A percentile compares a stretch with the other conserved stretches of the same genome.
These are phyloP conservation scores for Rhizophora apiculata DNA, from an alignment of 345 rosid genomes.

Conservation along the genomic window DNA sequence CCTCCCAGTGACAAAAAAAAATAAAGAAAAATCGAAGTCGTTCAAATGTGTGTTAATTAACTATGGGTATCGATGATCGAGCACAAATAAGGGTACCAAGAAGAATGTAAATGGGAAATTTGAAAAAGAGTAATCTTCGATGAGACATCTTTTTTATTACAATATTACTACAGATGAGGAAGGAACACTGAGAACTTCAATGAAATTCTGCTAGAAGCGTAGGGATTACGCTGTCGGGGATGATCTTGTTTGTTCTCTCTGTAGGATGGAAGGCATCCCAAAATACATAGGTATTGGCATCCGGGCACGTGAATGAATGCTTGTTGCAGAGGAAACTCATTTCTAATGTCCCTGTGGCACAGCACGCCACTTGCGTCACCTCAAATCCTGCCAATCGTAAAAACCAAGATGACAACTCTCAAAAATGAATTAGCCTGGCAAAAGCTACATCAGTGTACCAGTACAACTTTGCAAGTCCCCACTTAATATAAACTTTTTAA, in stretches of 20 bases:
- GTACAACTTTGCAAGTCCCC: no score
- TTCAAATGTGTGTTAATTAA: no score
- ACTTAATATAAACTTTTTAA: no score
- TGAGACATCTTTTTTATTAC: no score
- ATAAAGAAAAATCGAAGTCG: no score
- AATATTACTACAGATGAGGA: no score
- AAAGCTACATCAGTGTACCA: no score
- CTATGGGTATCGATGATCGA: no score
- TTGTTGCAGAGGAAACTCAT: slow-evolving; percentile 58
- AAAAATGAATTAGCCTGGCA: not conserved
- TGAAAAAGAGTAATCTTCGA: no score
- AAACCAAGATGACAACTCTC: not conserved
- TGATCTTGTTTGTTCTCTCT: slow-evolving; percentile 33
- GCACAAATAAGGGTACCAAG: no score
- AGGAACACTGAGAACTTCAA: not conserved
- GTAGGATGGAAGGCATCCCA: slow-evolving; percentile 52
- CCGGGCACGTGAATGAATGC: slow-evolving; percentile 45
- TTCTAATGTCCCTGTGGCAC: slow-evolving; percentile 64
- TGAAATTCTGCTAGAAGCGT: slow-evolving; percentile 20
- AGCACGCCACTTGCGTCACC: slow-evolving; percentile 47
- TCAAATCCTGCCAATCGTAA: slow-evolving; percentile 40
- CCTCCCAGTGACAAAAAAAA: no score
- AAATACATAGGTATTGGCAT: slow-evolving; percentile 56
- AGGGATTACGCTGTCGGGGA: slow-evolving; percentile 26
- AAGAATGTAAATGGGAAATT: no score